Conservation (phyloP, 2,329 filamentous ascomycete genomes). For the Penicillium sp. region DNA sequence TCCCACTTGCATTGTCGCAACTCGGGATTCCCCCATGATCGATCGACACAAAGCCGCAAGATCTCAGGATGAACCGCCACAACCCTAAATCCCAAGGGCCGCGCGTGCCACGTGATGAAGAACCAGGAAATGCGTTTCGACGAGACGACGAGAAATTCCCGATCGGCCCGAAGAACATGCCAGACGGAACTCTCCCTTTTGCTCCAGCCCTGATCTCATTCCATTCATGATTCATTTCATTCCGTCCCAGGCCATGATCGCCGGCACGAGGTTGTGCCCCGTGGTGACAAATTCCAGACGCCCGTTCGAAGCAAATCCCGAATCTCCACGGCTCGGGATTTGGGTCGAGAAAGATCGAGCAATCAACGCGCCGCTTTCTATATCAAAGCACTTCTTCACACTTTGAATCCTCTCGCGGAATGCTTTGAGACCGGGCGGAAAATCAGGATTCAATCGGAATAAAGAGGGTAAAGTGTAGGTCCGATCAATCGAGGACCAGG, state of each 20-base stretch:
- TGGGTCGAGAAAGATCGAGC: conserved; percentile 26
- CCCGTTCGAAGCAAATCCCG: conserved; percentile 31
- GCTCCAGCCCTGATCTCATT: no score
- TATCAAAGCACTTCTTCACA: conserved; percentile 24
- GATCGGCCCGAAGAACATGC: no score
- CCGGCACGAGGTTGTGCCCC: background rate
- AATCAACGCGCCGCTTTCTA: conserved; percentile 27
- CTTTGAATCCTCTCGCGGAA: conserved; percentile 1
- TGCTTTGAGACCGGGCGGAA: conserved; percentile 1
- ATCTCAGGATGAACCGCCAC: no score
- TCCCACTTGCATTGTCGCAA: background rate
- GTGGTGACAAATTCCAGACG: conserved; percentile 12
- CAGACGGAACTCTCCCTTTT: no score
- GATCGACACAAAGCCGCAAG: no score
- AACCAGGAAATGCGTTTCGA: no score
- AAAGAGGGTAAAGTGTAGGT: conserved; percentile 1
- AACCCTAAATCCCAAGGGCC: no score
- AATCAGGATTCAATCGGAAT: background rate
- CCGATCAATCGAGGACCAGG: background rate
- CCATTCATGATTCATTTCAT: no score
- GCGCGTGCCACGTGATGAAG: background rate
- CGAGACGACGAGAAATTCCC: no score
- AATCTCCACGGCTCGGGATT: conserved; percentile 31
- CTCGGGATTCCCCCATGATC: conserved; percentile 1
- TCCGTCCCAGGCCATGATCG: background rate